Evolutionary conservation across 176 grass and related monocot genomes (phyloP).

Genomic region (Pontederia paniculata): DNA sequence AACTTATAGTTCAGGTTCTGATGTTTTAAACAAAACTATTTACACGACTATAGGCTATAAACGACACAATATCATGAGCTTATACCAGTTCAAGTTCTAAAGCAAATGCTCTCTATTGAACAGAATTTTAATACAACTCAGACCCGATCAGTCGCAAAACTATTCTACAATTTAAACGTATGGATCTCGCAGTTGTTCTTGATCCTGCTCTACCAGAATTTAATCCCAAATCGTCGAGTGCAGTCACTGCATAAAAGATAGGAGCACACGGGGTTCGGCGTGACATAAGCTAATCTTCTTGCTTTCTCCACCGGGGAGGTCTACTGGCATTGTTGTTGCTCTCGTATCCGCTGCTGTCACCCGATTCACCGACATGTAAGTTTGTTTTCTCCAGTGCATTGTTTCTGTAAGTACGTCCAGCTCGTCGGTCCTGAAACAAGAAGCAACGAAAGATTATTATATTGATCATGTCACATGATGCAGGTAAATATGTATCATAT

Average conservation of each 20-base stretch:
- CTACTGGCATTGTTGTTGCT: constrained; percentile 37
- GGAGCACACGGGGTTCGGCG: not conserved
- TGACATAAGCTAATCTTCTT: constrained; percentile 1
- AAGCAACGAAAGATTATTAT: not conserved
- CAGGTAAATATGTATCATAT: not conserved
- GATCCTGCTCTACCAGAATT: not conserved
- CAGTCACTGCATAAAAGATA: not conserved
- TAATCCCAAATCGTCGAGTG: not conserved
- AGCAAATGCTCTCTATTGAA: no score
- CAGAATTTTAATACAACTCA: no score
- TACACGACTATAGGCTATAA: no score
- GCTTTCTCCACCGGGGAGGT: constrained; percentile 31
- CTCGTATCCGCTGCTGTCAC: constrained; percentile 43
- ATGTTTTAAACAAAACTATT: no score
- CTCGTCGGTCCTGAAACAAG: constrained; percentile 50
- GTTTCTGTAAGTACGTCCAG: constrained; percentile 29
- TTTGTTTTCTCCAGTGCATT: constrained; percentile 38
- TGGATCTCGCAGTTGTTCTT: no score
- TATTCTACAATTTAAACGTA: no score
- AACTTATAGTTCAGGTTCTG: no score
- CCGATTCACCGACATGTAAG: constrained; percentile 16
- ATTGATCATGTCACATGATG: not conserved
- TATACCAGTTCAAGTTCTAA: no score
- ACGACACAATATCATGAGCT: no score
- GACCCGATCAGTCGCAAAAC: no score